These are phyloP conservation scores for Gaeumannomyces sp. DNA, from an alignment of 2,329 filamentous ascomycete genomes.

Conservation along the genomic window DNA sequence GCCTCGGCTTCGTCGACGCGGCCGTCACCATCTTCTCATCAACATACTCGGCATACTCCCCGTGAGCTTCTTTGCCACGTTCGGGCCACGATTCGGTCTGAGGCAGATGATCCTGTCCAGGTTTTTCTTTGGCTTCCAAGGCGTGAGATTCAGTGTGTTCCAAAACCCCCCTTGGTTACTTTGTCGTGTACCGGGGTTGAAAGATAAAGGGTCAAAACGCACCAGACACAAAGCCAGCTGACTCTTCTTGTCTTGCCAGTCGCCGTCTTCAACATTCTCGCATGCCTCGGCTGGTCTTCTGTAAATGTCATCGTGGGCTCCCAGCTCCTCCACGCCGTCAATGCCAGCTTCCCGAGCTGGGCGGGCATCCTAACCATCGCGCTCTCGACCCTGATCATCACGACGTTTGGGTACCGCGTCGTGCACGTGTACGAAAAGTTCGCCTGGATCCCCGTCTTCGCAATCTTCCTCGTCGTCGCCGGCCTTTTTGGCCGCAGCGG, in stretches of 20 bases:
- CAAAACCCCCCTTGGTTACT: slow-evolving; percentile 12
- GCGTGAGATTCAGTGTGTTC: slow-evolving; percentile 57
- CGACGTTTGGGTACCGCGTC: slow-evolving; percentile 69
- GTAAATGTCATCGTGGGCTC: slow-evolving; percentile 77
- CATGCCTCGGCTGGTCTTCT: slow-evolving; percentile 68
- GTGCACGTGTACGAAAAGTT: slow-evolving; percentile 73
- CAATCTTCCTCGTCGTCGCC: slow-evolving; percentile 45
- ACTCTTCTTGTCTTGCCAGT: slow-evolving; percentile 30
- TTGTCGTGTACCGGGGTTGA: neutral
- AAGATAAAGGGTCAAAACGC: neutral
- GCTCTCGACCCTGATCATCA: slow-evolving; percentile 59
- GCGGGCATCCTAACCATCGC: slow-evolving; percentile 72
- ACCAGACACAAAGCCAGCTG: neutral
- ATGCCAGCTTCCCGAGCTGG: slow-evolving; percentile 60
- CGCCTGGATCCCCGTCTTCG: slow-evolving; percentile 60
- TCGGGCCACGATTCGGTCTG: slow-evolving; percentile 52
- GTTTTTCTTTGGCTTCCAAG: slow-evolving; percentile 54
- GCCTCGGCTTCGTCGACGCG: slow-evolving; percentile 66
- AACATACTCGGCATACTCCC: slow-evolving; percentile 59
- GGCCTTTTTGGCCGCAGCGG: slow-evolving; percentile 35
- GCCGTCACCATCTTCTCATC: slow-evolving; percentile 68
- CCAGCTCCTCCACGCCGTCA: slow-evolving; percentile 70
- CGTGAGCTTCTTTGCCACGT: slow-evolving; percentile 49
- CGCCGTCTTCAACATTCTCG: slow-evolving; percentile 63
- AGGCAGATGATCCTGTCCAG: slow-evolving; percentile 55